These are phyloP conservation scores for Solanum pinnatisectum DNA, from an alignment of 257 asterid genomes.

Conservation along the genomic window DNA sequence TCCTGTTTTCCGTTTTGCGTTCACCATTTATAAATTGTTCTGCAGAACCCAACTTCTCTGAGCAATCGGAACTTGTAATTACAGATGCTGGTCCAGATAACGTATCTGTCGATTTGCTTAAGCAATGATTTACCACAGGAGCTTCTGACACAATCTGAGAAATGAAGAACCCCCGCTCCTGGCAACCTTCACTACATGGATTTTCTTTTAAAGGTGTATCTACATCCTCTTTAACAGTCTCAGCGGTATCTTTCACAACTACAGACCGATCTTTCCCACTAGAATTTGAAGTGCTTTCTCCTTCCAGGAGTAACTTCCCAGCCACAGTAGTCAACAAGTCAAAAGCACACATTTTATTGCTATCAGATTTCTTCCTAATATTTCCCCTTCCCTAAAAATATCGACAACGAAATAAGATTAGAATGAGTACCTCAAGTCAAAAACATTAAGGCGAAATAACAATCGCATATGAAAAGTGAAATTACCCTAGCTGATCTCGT, in stretches of 20 bases:
- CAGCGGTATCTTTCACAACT: conserved; percentile 22
- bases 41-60: conserved; percentile 46
- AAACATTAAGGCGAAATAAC: not conserved
- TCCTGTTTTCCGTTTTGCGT: conserved; percentile 48
- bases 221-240: conserved; percentile 29
- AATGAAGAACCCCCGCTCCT: conserved; percentile 47
- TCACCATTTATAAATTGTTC: conserved; percentile 42
- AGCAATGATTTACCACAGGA: conserved; percentile 24
- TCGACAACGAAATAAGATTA: conserved; percentile 4
- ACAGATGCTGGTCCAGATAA: conserved; percentile 60
- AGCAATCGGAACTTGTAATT: conserved; percentile 60
- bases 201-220: conserved; percentile 35
- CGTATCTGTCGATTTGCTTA: conserved; percentile 29
- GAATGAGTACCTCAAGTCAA: conserved; percentile 4
- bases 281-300: conserved; percentile 37
- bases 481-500: conserved; percentile 87
- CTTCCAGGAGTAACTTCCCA: conserved; percentile 52
- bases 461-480: not conserved
- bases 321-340: conserved; percentile 86
- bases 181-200: conserved; percentile 14
- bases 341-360: conserved; percentile 63
- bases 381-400: conserved; percentile 59
- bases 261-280: conserved; percentile 30
- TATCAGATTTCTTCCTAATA: conserved; percentile 40
- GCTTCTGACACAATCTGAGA: conserved; percentile 62